Evolutionary conservation across 1,139 yeast species (phyloP), one percentile per base, ranked within the genome.

Genomic region (Yamadazyma membranifaciens): DNA sequence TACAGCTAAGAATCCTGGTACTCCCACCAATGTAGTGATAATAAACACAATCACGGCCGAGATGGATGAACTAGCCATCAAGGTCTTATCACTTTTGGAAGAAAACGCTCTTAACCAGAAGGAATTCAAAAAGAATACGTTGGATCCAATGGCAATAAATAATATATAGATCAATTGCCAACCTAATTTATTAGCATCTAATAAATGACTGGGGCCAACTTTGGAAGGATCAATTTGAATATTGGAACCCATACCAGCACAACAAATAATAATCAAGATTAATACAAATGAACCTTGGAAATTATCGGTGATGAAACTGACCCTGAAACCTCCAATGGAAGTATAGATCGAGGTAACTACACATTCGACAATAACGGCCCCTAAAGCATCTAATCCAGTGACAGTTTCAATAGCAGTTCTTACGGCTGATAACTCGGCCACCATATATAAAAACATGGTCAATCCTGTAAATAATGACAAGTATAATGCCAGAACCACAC

Each of bases 81-180:
- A 72, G 56, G 89, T 96, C 52, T 72, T 80, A 61, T 88, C 80
- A 9, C 89, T 68, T 47, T 80, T 78, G 12, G 96, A 83, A 3
- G 98, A 96, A 69, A 91, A 91, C 0, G 98, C 86, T 56, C 98
- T 75, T 49, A 91, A 68, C 98, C 98, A 91, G 60, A 89, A 89
- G 0, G 96, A 96, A 28, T 95, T 80, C 75, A 91, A 69, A 61
- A 91, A 89, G 56, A 91, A 81, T 57, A 88, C 96, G 55, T 91
- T 91, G 32, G 97, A 87, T 39, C 88, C 76, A 56, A 91, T 84
- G 24, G 97, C 97, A 34, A 91, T 83, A 9, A 85, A 78, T 46
- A 91, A 69, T 48, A 91, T 89, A 60, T 88, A 91, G 33, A 89
- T 63, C 50, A 91, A 73, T 69, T 89, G 94, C 95, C 96, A 89